phyloP scores from a whole-genome alignment of 2,329 filamentous ascomycete genomes.

The Fusarium heterosporum region DNA sequence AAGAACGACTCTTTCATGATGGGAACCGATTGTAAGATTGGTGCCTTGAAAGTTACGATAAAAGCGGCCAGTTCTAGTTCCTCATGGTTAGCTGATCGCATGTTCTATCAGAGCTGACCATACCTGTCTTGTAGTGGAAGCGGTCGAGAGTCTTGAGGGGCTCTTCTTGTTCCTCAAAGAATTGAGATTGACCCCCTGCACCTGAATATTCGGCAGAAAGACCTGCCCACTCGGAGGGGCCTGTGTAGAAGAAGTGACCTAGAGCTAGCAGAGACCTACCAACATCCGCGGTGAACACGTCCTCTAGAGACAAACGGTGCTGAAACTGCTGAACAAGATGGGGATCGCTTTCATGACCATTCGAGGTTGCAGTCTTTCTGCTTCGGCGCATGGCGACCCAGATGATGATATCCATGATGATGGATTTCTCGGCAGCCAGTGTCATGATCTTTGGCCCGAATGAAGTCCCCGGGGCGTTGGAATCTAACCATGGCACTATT shows the following conservation, averaged over 20 bases:
- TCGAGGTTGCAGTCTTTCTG: not conserved
- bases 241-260: slow-evolving; percentile 17
- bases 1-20: not conserved
- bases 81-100: not conserved
- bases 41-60: not conserved
- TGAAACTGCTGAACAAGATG: slow-evolving; percentile 18
- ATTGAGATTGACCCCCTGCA: not conserved
- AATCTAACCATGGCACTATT: slow-evolving; percentile 31
- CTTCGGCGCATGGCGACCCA: slow-evolving; percentile 26
- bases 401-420: slow-evolving; percentile 18
- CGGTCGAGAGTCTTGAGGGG: slow-evolving; percentile 15
- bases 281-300: not conserved
- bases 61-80: slow-evolving; percentile 16
- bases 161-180: slow-evolving; percentile 14
- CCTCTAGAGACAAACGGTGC: slow-evolving; percentile 7
- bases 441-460: slow-evolving; percentile 21
- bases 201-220: not conserved
- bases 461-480: slow-evolving; percentile 20
- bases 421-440: slow-evolving; percentile 8
- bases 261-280: slow-evolving; percentile 12
- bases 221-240: slow-evolving; percentile 9
- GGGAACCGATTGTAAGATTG: not conserved
- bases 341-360: not conserved
- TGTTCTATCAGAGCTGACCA: fast-evolving
- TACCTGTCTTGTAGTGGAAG: slow-evolving; percentile 25